Percentiles rank a stretch among this genome's conserved stretches.
phyloP scores from a whole-genome alignment of 1,284 basidiomycete species.

The Heterobasidion parviporum region DNA sequence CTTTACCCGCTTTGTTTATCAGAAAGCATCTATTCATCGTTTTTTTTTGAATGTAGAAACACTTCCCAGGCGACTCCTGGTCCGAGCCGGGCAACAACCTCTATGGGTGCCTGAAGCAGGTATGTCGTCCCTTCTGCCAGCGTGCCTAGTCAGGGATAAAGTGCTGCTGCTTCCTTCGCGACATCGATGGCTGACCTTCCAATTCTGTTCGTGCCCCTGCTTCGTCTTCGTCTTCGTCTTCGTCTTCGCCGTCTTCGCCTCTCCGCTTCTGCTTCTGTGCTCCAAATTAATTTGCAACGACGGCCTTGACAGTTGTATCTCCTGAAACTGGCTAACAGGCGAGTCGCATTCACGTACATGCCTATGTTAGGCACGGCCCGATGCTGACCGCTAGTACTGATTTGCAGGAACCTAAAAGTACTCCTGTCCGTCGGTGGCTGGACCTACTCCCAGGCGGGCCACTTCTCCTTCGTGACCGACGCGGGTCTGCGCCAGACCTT shows the following conservation, averaged over 20 bases:
- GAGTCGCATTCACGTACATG: constrained; percentile 3
- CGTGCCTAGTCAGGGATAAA: too few relatives aligned
- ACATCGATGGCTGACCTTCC: too few relatives aligned
- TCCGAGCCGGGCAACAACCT: constrained; percentile 63
- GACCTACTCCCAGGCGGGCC: constrained; percentile 61
- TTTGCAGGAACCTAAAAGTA: constrained; percentile 61
- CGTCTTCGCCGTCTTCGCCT: too few relatives aligned
- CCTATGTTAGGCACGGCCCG: background rate
- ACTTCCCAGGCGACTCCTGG: constrained; percentile 56
- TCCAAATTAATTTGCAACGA: background rate
- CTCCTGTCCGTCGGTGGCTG: constrained; percentile 73
- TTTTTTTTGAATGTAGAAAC: constrained; percentile 38
- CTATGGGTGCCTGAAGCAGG: constrained; percentile 84
- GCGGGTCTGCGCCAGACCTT: constrained; percentile 57
- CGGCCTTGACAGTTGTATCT: constrained; percentile 33
- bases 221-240: too few relatives aligned
- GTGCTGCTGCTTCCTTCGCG: too few relatives aligned
- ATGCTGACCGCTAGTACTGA: background rate
- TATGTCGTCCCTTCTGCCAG: constrained; percentile 21
- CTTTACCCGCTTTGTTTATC: background rate
- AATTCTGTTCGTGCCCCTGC: too few relatives aligned
- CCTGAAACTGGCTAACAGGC: constrained; percentile 65
- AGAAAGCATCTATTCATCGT: background rate
- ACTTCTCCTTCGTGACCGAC: constrained; percentile 56
- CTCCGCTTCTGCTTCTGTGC: too few relatives aligned